These are phyloP conservation scores for Fusarium sp. DNA, from an alignment of 2,329 filamentous ascomycete species.

Conservation along the genomic window DNA sequence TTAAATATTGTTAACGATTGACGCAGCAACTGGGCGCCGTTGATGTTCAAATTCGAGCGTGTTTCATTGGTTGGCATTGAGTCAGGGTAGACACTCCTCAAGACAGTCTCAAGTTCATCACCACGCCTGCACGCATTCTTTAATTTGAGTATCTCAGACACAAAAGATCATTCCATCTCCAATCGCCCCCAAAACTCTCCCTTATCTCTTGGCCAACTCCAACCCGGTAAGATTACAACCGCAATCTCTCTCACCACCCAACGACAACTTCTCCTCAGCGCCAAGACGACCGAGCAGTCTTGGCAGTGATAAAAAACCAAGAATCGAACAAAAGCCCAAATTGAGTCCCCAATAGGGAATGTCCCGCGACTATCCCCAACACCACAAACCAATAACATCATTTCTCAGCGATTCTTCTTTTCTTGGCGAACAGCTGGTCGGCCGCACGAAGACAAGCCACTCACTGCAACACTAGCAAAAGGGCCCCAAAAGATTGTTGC, in stretches of 20 bases:
- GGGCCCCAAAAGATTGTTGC: background rate
- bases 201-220: constrained; percentile 26
- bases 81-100: background rate
- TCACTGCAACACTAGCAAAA: background rate
- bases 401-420: background rate
- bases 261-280: background rate
- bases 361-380: constrained; percentile 16
- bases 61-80: background rate
- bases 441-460: constrained; percentile 23
- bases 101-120: background rate
- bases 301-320: constrained; percentile 21
- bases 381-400: background rate
- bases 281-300: constrained; percentile 19
- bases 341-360: constrained; percentile 15
- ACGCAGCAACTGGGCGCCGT: background rate
- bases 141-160: background rate
- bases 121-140: background rate
- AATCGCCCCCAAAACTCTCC: background rate
- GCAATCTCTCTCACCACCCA: background rate
- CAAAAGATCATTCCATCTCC: constrained; percentile 20
- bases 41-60: background rate
- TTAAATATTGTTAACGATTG: background rate
- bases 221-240: background rate
- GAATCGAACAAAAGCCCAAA: background rate
- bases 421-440: background rate